These are phyloP conservation scores for Microcera coccophila DNA, from an alignment of 2,329 filamentous ascomycete species.

Conservation along the genomic window DNA sequence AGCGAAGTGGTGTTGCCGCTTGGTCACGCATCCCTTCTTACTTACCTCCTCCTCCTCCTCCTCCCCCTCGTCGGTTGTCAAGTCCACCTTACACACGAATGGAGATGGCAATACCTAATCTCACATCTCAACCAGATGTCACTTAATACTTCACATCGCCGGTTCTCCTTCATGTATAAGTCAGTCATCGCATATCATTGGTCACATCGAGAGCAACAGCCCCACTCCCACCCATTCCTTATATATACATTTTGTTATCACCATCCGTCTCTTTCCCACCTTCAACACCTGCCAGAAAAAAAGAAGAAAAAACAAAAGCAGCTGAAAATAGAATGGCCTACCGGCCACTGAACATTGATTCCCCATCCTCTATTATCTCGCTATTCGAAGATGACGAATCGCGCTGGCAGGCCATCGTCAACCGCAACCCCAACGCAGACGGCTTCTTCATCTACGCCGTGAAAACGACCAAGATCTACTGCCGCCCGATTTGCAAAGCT, in stretches of 20 bases:
- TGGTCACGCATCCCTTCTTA: too few species aligned
- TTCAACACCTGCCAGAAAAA: not conserved
- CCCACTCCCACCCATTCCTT: constrained; percentile 19
- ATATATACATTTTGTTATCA: not conserved
- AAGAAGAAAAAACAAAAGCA: too few species aligned
- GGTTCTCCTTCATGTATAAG: not conserved
- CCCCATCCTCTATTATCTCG: not conserved
- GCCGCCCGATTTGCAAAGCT: constrained; percentile 57
- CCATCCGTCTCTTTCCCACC: not conserved
- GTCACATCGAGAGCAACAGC: constrained; percentile 31
- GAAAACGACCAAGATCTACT: constrained; percentile 50
- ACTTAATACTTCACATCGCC: not conserved
- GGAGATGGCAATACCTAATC: too few species aligned
- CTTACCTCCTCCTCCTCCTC: too few species aligned
- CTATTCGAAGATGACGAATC: constrained; percentile 25
- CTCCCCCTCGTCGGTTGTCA: too few species aligned
- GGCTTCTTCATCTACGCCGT: constrained; percentile 43
- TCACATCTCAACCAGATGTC: too few species aligned
- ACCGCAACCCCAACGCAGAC: constrained; percentile 35
- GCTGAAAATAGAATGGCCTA: not conserved
- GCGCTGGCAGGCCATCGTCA: constrained; percentile 36
- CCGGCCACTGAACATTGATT: not conserved
- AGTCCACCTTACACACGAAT: too few species aligned
- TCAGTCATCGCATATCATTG: constrained; percentile 19
- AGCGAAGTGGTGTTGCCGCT: too few species aligned